These are phyloP conservation scores for Hypoxylon sp. DNA, from an alignment of 2,329 filamentous ascomycete species.

Conservation along the genomic window DNA sequence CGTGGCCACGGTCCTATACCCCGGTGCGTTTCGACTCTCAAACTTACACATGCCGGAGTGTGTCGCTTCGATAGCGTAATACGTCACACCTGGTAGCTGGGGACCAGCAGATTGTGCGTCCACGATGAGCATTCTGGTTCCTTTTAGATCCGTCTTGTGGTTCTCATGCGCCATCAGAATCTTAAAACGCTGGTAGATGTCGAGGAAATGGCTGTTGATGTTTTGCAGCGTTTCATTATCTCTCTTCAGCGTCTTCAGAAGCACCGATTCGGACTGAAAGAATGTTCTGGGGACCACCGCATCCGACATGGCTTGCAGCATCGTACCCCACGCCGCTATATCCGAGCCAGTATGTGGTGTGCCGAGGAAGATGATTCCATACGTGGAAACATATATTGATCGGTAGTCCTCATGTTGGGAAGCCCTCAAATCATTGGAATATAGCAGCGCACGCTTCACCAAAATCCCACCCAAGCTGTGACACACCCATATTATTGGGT, in stretches of 20 bases:
- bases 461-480: slow-evolving; percentile 81
- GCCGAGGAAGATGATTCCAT: slow-evolving; percentile 80
- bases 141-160: slow-evolving; percentile 76
- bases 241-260: slow-evolving; percentile 77
- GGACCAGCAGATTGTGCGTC: slow-evolving; percentile 78
- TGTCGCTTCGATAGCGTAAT: slow-evolving; percentile 70
- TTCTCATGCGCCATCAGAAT: slow-evolving; percentile 84
- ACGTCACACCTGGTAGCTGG: slow-evolving; percentile 75
- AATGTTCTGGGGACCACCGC: slow-evolving; percentile 74
- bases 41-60: slow-evolving; percentile 59
- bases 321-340: slow-evolving; percentile 74
- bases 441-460: slow-evolving; percentile 76
- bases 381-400: slow-evolving; percentile 80
- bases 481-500: slow-evolving; percentile 81
- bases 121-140: slow-evolving; percentile 73
- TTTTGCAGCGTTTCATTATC: slow-evolving; percentile 81
- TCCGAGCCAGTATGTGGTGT: slow-evolving; percentile 80
- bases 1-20: slow-evolving; percentile 67
- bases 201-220: slow-evolving; percentile 79
- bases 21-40: slow-evolving; percentile 70
- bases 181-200: slow-evolving; percentile 77
- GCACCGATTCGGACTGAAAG: slow-evolving; percentile 74
- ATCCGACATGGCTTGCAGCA: slow-evolving; percentile 76
- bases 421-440: slow-evolving; percentile 71
- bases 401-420: slow-evolving; percentile 73